phyloP scores from a whole-genome alignment of 148 eudicot genomes.

The Chenopodium suecicum region DNA sequence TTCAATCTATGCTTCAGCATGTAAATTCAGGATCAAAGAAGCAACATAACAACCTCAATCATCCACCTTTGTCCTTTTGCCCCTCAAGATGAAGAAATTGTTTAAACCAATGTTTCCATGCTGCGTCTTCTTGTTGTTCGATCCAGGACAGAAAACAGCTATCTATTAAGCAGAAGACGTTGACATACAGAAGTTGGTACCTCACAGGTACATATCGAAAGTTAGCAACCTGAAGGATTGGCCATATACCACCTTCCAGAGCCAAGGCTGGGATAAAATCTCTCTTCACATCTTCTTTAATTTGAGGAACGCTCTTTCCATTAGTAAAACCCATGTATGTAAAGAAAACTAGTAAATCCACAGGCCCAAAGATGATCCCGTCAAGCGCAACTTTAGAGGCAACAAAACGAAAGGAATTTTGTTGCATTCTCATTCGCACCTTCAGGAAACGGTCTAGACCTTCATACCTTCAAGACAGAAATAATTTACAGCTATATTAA shows the following conservation, averaged over 20 bases:
- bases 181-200: conserved; percentile 91
- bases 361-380: conserved; percentile 84
- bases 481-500: not conserved
- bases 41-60: conserved; percentile 12
- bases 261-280: conserved; percentile 82
- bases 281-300: conserved; percentile 82
- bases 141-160: conserved; percentile 95
- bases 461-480: conserved; percentile 66
- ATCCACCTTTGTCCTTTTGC: conserved; percentile 52
- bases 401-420: conserved; percentile 73
- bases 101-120: conserved; percentile 82
- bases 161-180: conserved; percentile 90
- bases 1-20: not conserved
- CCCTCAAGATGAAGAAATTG: conserved; percentile 44
- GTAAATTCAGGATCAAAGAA: conserved; percentile 1
- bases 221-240: conserved; percentile 86
- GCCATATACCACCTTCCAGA: conserved; percentile 91
- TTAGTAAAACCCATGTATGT: conserved; percentile 88
- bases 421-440: conserved; percentile 47
- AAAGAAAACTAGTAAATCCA: conserved; percentile 89
- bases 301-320: conserved; percentile 67
- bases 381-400: conserved; percentile 86
- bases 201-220: conserved; percentile 83
- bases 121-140: conserved; percentile 90
- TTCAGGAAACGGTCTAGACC: conserved; percentile 71